Evolutionary conservation across 192 early-diverging fungal species (phyloP).

Genomic region (Coemansia sp.): DNA sequence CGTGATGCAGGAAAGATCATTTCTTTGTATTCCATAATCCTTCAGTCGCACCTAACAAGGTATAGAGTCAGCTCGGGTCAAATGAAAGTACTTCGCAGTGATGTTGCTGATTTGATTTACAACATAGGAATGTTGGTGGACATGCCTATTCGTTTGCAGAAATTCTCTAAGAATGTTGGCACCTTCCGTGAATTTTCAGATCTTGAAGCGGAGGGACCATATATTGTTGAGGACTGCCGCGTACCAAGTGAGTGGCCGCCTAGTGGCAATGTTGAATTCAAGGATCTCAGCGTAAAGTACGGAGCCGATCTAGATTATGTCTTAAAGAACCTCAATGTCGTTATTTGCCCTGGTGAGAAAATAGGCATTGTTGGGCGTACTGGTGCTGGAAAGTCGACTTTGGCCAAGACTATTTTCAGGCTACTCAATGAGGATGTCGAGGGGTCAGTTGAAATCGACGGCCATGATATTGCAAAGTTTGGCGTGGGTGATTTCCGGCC

Average conservation of each 20-base stretch:
- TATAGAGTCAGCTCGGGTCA: neutral
- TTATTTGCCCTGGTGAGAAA: slow-evolving; percentile 60
- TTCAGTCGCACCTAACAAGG: slow-evolving; percentile 10
- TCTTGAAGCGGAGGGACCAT: slow-evolving; percentile 47
- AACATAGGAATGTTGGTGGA: neutral
- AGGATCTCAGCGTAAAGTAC: slow-evolving; percentile 60
- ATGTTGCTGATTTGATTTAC: neutral
- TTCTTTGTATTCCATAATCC: neutral
- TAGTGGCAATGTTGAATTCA: slow-evolving; percentile 57
- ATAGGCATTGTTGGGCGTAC: slow-evolving; percentile 73
- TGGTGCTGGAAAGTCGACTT: slow-evolving; percentile 66
- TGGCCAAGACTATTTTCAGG: slow-evolving; percentile 65
- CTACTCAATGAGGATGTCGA: slow-evolving; percentile 51
- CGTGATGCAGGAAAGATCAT: slow-evolving; percentile 33
- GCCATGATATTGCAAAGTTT: slow-evolving; percentile 60
- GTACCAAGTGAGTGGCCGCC: slow-evolving; percentile 60
- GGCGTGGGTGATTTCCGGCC: slow-evolving; percentile 52
- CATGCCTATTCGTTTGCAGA: neutral
- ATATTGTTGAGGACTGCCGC: slow-evolving; percentile 16
- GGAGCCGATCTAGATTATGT: slow-evolving; percentile 54
- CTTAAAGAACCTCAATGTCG: slow-evolving; percentile 58
- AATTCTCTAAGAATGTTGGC: slow-evolving; percentile 32
- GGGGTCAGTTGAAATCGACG: slow-evolving; percentile 70
- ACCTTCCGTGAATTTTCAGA: slow-evolving; percentile 56
- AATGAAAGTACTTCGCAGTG: neutral